Percentiles rank a stretch among this genome's conserved stretches.
Conservation (phyloP, 148 eudicot genomes). For the Pouteria glomerata region DNA sequence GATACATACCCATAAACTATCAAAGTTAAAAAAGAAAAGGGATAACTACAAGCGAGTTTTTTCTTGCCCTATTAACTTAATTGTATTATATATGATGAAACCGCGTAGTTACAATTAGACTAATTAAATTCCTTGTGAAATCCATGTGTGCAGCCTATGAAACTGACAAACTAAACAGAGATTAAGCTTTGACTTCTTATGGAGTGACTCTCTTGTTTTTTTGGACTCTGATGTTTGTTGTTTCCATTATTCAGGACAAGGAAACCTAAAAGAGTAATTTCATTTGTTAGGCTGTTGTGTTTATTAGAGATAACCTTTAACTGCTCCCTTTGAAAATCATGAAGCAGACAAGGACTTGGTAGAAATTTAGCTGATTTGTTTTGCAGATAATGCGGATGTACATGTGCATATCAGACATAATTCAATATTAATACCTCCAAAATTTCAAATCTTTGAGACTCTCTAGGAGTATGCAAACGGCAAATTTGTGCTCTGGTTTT, state of each 20-base stretch:
- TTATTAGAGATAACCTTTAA: slow-evolving; percentile 23
- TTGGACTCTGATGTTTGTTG: slow-evolving; percentile 13
- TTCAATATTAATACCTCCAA: slow-evolving; percentile 5
- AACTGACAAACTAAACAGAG: slow-evolving; percentile 21
- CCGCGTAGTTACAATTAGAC: too few relatives aligned
- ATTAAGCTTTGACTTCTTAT: slow-evolving; percentile 23
- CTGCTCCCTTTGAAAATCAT: slow-evolving; percentile 59
- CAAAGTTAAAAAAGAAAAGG: too few relatives aligned
- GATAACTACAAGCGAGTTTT: background rate
- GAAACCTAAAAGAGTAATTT: background rate
- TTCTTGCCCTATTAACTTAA: background rate
- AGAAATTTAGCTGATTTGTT: slow-evolving; percentile 21
- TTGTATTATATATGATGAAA: background rate
- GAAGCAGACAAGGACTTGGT: slow-evolving; percentile 39
- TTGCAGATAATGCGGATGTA: slow-evolving; percentile 45
- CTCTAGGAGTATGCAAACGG: slow-evolving; percentile 42
- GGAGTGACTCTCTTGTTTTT: slow-evolving; percentile 2
- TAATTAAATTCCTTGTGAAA: too few relatives aligned
- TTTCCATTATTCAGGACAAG: slow-evolving; percentile 13
- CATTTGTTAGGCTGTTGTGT: background rate
- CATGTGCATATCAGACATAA: slow-evolving; percentile 36
- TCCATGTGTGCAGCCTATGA: too few relatives aligned
- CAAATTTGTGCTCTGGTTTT: slow-evolving; percentile 17
- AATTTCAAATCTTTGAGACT: slow-evolving; percentile 35
- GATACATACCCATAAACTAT: too few relatives aligned